Evolutionary conservation across 306 rosid species (phyloP).

Genomic region (Casuarina cunninghamiana): DNA sequence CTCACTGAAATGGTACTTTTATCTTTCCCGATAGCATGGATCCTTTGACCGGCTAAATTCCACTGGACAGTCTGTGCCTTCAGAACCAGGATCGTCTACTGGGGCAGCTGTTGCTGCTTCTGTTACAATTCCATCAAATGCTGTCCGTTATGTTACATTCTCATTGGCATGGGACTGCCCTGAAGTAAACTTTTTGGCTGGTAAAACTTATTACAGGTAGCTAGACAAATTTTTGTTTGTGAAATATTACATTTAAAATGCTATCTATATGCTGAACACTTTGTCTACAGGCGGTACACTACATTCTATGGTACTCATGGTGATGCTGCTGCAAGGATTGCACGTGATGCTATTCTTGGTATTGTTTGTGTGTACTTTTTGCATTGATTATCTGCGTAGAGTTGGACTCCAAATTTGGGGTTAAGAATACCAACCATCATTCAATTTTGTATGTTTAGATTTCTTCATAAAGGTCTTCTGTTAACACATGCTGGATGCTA

Average conservation of each 20-base stretch:
- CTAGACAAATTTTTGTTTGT: conserved; percentile 29
- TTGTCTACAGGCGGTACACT: conserved; percentile 80
- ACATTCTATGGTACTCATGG: conserved; percentile 78
- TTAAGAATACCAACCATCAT: conserved; percentile 4
- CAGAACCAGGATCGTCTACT: conserved; percentile 82
- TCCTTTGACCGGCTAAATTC: conserved; percentile 69
- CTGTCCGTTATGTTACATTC: conserved; percentile 71
- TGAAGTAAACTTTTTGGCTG: conserved; percentile 63
- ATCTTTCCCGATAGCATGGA: conserved; percentile 58
- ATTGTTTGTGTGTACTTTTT: conserved; percentile 20
- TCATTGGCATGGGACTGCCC: conserved; percentile 97
- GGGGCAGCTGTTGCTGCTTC: conserved; percentile 98
- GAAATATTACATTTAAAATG: conserved; percentile 21
- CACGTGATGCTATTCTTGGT: conserved; percentile 88
- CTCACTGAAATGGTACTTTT: conserved; percentile 5
- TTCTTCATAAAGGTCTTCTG: conserved; percentile 23
- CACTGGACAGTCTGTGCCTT: conserved; percentile 47
- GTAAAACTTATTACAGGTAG: conserved; percentile 75
- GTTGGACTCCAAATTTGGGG: conserved; percentile 11
- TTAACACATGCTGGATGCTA: conserved; percentile 18
- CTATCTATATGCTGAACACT: conserved; percentile 26
- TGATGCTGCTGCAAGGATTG: conserved; percentile 82
- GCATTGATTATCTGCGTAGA: not conserved
- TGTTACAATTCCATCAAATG: conserved; percentile 60
- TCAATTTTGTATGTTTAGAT: conserved; percentile 13